Base-by-base conservation (phyloP, 768 basidiomycete genomes). In the Favolaschia claudopus region DNA sequence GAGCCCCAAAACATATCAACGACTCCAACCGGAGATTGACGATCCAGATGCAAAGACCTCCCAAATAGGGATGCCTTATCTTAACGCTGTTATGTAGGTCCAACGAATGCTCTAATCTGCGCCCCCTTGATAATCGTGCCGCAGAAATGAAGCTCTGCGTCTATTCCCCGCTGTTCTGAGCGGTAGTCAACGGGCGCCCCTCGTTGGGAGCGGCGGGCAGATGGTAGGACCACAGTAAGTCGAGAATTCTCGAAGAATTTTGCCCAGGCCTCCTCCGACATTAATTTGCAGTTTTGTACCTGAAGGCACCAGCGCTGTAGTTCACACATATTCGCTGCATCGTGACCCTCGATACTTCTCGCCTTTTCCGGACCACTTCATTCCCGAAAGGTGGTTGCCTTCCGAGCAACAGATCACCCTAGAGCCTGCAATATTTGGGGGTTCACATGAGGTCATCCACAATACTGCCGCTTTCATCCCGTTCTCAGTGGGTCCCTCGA, bases 71-170 rank as follows among this genome's bases (percentile, higher is more conserved):
- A 61, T 79, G 68, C 70, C 69, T 2, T 78, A 77, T 55, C 56
- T 79, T 40, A 78, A 74, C 49, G 76, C 70, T 36, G 71, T 69
- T 27, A 69, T 79, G 77, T 78, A 61, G 47, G 73, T 66, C 20
- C 33, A 36, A 20, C 51, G n/a, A 27, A 29, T 48, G 14, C 22
- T 25, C 17, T 27, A 48, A 2, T 32, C 32, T 25, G 39, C n/a
- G 37, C 37, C 33, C 7, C 9, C 19, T 13, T 28, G 27, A 39
- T 49, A 7, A 63, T 40, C 32, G 9, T n/a, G 52, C 28, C 42
- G n/a, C 56, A 85, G 84, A 59, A 83, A 84, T 36, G 85, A 85
- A 58, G 70, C 76, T 1, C 69, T 86, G 27, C 77, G 84, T 34
- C 70, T 85, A 19, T 77, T 76, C 55, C 82, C 84, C 13, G 77